phyloP scores from a whole-genome alignment of 2,329 filamentous ascomycete genomes.

The Nigrospora osmanthi region DNA sequence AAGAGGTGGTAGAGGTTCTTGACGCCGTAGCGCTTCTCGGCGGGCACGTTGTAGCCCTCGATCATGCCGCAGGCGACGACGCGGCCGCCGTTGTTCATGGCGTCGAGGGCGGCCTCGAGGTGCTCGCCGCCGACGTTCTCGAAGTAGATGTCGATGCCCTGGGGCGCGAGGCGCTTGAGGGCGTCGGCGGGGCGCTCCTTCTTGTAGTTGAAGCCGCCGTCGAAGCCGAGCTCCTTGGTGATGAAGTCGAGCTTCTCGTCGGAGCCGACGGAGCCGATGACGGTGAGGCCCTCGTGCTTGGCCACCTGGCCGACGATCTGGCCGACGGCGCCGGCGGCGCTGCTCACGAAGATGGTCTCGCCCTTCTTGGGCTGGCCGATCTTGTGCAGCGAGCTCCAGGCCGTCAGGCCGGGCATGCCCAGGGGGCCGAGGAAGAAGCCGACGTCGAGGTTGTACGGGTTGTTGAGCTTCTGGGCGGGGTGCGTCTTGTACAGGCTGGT shows the following conservation, averaged over 20 bases:
- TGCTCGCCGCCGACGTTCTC: conserved; percentile 75
- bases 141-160: conserved; percentile 75
- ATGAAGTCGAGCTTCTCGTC: conserved; percentile 71
- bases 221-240: conserved; percentile 60
- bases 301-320: conserved; percentile 69
- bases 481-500: conserved; percentile 12
- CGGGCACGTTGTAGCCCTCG: conserved; percentile 52
- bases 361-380: conserved; percentile 70
- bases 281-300: conserved; percentile 66
- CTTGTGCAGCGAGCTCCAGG: conserved; percentile 66
- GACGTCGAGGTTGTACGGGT: conserved; percentile 54
- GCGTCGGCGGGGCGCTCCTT: conserved; percentile 60
- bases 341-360: conserved; percentile 71
- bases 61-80: conserved; percentile 55
- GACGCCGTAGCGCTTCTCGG: conserved; percentile 53
- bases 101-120: conserved; percentile 50
- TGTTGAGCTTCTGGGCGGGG: conserved; percentile 33
- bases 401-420: conserved; percentile 72
- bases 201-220: conserved; percentile 75
- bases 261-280: conserved; percentile 69
- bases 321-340: conserved; percentile 68
- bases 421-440: conserved; percentile 60
- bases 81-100: conserved; percentile 56
- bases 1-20: conserved; percentile 59
- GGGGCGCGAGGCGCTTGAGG: conserved; percentile 56